These are phyloP conservation scores for Tolypocladium guangdongense DNA, from an alignment of 2,329 filamentous ascomycete genomes.

Conservation along the genomic window DNA sequence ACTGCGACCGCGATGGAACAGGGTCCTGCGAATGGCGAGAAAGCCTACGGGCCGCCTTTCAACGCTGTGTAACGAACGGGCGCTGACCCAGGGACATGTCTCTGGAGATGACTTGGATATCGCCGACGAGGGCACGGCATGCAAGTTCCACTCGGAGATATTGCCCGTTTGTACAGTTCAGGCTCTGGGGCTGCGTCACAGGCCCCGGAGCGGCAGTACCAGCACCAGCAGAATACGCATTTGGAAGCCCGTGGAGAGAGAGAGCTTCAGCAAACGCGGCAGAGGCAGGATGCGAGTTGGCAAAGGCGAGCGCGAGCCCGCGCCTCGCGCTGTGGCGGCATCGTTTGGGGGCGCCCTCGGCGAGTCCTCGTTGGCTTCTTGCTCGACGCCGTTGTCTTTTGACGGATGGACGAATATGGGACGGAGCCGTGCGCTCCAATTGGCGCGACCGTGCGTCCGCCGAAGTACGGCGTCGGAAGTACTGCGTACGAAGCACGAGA, in stretches of 20 bases:
- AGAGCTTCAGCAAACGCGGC: background rate
- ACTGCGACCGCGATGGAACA: background rate
- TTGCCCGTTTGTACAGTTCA: background rate
- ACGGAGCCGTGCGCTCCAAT: background rate
- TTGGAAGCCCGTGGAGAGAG: no score
- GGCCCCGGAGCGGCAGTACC: background rate
- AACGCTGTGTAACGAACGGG: background rate
- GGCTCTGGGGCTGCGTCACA: background rate
- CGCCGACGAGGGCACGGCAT: background rate
- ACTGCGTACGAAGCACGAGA: no score
- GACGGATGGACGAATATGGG: background rate
- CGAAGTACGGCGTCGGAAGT: no score
- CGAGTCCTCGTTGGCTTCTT: background rate
- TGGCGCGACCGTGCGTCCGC: background rate
- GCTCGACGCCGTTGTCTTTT: background rate
- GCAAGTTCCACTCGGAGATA: background rate
- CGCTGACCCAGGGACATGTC: background rate
- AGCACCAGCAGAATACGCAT: no score
- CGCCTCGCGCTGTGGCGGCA: background rate
- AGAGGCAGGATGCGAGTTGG: background rate
- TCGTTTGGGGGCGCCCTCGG: background rate
- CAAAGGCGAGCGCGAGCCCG: background rate
- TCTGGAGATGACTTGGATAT: background rate
- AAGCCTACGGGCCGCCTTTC: background rate
- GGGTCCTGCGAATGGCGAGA: background rate